Conservation (phyloP, 148 eudicot genomes). For the Chenopodium berlandieri region DNA sequence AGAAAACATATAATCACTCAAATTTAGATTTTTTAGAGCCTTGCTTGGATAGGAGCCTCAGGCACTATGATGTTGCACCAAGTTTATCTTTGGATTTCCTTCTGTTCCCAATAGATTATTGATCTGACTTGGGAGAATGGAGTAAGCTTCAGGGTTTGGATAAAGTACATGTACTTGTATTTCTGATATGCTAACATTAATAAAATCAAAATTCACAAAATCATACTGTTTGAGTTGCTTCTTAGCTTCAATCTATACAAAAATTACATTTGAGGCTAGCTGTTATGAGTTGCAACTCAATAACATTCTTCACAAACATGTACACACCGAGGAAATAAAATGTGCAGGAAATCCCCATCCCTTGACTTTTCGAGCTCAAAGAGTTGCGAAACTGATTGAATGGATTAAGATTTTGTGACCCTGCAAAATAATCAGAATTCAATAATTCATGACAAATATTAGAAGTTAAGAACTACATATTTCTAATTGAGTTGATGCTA, state of each 20-base stretch:
- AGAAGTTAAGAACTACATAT: not conserved
- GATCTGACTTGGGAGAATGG: not conserved
- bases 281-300: constrained; percentile 7
- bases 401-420: constrained; percentile 26
- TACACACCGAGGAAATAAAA: constrained; percentile 11
- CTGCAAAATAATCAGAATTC: constrained; percentile 13
- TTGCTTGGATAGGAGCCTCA: not conserved
- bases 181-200: not conserved
- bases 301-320: constrained; percentile 8
- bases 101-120: not conserved
- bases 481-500: not conserved
- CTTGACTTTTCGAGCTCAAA: not conserved
- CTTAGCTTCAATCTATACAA: not conserved
- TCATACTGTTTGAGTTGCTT: not conserved
- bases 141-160: not conserved
- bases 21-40: not conserved
- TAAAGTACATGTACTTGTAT: not conserved
- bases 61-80: not conserved
- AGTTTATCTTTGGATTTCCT: not conserved
- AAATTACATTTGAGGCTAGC: constrained; percentile 7
- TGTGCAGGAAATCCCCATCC: not conserved
- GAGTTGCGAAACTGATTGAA: not conserved
- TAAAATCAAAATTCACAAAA: not conserved
- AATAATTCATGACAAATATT: not conserved
- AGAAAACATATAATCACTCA: too few species aligned